These are phyloP conservation scores for Kwoniella heveanensis DNA, from an alignment of 768 basidiomycete species.

Conservation along the genomic window DNA sequence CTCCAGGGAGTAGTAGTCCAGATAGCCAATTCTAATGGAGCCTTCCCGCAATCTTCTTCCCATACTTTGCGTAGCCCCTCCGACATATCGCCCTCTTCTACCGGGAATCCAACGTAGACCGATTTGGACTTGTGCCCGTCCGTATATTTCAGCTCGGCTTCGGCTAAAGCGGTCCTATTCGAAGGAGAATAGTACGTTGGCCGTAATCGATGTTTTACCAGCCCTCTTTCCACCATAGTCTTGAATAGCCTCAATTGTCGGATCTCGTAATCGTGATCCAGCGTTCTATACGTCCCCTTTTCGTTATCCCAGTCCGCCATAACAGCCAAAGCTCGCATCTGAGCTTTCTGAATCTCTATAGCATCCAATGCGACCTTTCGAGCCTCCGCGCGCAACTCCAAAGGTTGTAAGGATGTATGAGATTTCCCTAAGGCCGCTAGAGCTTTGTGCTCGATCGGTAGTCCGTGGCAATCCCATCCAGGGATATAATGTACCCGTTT, in stretches of 20 bases:
- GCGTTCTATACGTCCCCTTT: slow-evolving; percentile 71
- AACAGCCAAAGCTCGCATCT: slow-evolving; percentile 79
- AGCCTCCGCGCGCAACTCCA: slow-evolving; percentile 70
- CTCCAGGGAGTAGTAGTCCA: slow-evolving; percentile 99
- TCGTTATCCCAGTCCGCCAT: slow-evolving; percentile 84
- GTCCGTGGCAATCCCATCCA: slow-evolving; percentile 97
- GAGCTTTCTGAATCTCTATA: slow-evolving; percentile 71
- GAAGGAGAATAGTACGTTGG: slow-evolving; percentile 96
- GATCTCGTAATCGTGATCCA: slow-evolving; percentile 85
- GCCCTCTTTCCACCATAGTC: slow-evolving; percentile 84
- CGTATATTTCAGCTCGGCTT: slow-evolving; percentile 87
- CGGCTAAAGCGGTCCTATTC: slow-evolving; percentile 87
- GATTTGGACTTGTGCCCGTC: slow-evolving; percentile 86
- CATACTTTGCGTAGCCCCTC: slow-evolving; percentile 30
- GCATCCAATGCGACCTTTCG: slow-evolving; percentile 71
- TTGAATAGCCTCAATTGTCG: slow-evolving; percentile 82
- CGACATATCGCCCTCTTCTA: slow-evolving; percentile 57
- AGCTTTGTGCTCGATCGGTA: slow-evolving; percentile 95
- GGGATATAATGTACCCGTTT: slow-evolving; percentile 82
- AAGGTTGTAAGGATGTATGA: slow-evolving; percentile 65
- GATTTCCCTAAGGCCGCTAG: slow-evolving; percentile 71
- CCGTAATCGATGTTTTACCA: slow-evolving; percentile 81
- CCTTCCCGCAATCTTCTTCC: slow-evolving; percentile 11
- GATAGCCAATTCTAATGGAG: slow-evolving; percentile 66
- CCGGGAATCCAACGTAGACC: slow-evolving; percentile 76